Evolutionary conservation across 176 grass and related monocot genomes (phyloP).

Genomic region (Elymus sibiricus): DNA sequence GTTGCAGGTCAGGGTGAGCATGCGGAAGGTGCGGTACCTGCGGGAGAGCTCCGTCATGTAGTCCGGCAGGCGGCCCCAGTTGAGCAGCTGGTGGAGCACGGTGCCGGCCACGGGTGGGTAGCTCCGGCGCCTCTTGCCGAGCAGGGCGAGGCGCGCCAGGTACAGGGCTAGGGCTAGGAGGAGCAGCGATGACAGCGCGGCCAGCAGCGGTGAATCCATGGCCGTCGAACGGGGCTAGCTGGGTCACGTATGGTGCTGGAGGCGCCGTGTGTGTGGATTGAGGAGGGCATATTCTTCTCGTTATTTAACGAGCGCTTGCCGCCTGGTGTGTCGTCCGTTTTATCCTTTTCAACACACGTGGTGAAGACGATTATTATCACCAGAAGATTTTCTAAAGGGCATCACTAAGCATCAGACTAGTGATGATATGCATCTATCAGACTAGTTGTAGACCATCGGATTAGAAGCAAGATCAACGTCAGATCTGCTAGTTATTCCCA

Average conservation of each 20-base stretch:
- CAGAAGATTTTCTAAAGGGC: too few species aligned
- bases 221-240: not conserved
- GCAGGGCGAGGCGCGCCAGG: not conserved
- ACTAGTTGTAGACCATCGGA: too few species aligned
- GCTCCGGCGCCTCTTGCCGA: not conserved
- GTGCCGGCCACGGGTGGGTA: slow-evolving; percentile 57
- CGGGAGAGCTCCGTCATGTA: slow-evolving; percentile 40
- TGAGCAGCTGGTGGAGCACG: slow-evolving; percentile 46
- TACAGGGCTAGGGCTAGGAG: not conserved
- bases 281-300: too few species aligned
- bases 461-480: too few species aligned
- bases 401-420: too few species aligned
- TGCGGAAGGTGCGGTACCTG: slow-evolving; percentile 54
- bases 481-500: too few species aligned
- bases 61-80: slow-evolving; percentile 46
- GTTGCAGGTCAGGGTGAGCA: slow-evolving; percentile 40
- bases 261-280: not conserved
- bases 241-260: not conserved
- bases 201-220: slow-evolving; percentile 15
- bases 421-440: too few species aligned
- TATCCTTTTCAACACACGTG: too few species aligned
- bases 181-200: not conserved
- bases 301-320: too few species aligned
- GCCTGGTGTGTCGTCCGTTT: too few species aligned
- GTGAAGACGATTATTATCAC: too few species aligned